These are phyloP conservation scores for Amaranthus tricolor DNA, from an alignment of 179 eudicot species.

Conservation along the genomic window DNA sequence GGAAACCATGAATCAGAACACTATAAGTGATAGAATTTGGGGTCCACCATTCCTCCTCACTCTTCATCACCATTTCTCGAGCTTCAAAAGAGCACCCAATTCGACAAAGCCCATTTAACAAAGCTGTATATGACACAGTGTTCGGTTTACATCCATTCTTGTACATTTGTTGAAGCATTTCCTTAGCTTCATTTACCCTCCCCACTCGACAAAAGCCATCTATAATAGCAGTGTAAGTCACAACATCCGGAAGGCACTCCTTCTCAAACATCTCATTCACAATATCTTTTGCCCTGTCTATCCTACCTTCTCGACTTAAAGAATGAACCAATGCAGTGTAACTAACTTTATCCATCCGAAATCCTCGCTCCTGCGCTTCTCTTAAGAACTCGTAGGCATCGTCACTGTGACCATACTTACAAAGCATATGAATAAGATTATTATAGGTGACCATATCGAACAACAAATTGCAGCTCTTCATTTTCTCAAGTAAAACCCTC, in stretches of 20 bases:
- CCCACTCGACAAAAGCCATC: slow-evolving; percentile 63
- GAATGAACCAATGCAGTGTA: slow-evolving; percentile 69
- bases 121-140: slow-evolving; percentile 66
- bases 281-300: slow-evolving; percentile 60
- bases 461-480: slow-evolving; percentile 48
- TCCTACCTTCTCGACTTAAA: slow-evolving; percentile 50
- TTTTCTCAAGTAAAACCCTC: slow-evolving; percentile 55
- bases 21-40: slow-evolving; percentile 82
- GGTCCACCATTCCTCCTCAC: slow-evolving; percentile 85
- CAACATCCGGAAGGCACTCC: slow-evolving; percentile 71
- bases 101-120: slow-evolving; percentile 72
- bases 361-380: slow-evolving; percentile 72
- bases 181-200: slow-evolving; percentile 59
- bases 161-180: slow-evolving; percentile 58
- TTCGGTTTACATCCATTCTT: slow-evolving; percentile 75
- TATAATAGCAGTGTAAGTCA: slow-evolving; percentile 69
- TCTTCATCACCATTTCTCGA: slow-evolving; percentile 60
- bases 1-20: slow-evolving; percentile 72
- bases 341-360: slow-evolving; percentile 59
- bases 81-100: slow-evolving; percentile 68
- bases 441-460: slow-evolving; percentile 81
- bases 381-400: slow-evolving; percentile 54
- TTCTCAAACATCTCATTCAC: slow-evolving; percentile 65
- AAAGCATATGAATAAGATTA: slow-evolving; percentile 67
- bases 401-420: slow-evolving; percentile 61